Conservation (phyloP, 2,329 filamentous ascomycete genomes). For the Chaetomiaceae sp. region DNA sequence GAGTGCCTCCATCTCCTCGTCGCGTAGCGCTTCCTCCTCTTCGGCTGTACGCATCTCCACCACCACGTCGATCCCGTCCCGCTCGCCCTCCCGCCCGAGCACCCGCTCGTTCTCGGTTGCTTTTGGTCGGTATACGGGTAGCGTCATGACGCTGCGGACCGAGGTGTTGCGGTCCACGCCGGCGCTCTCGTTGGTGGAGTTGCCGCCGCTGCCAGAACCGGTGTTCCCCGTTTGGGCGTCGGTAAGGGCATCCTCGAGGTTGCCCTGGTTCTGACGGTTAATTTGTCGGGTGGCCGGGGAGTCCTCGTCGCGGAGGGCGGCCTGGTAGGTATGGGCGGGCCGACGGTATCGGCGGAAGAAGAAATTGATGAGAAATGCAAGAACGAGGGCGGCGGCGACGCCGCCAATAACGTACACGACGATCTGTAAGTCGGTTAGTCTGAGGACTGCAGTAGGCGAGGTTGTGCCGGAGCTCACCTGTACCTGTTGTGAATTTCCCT, state of each 20-base stretch:
- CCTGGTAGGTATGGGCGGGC: conserved; percentile 7
- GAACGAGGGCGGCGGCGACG: background rate
- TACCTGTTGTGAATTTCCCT: background rate
- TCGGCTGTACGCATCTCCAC: conserved; percentile 77
- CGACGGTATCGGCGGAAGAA: conserved; percentile 2
- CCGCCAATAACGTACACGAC: conserved; percentile 5
- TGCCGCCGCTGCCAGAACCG: conserved; percentile 2
- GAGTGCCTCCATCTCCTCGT: conserved; percentile 86
- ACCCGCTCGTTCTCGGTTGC: conserved; percentile 73
- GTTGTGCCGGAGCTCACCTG: background rate
- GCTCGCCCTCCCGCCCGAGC: conserved; percentile 81
- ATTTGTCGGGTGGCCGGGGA: conserved; percentile 12
- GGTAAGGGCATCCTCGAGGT: conserved; percentile 18
- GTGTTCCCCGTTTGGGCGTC: conserved; percentile 9
- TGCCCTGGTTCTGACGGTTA: conserved; percentile 10
- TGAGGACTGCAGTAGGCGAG: background rate
- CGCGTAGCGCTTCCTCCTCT: conserved; percentile 69
- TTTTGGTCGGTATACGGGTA: conserved; percentile 74
- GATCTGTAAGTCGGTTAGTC: conserved; percentile 6
- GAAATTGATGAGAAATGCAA: conserved; percentile 1
- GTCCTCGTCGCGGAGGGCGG: conserved; percentile 12
- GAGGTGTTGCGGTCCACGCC: conserved; percentile 75
- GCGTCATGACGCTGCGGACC: conserved; percentile 86
- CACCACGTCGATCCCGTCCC: conserved; percentile 85
- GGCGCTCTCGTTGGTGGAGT: conserved; percentile 23